Conservation (phyloP, 805 yeast species). For the Wickerhamiella spandovensis region DNA sequence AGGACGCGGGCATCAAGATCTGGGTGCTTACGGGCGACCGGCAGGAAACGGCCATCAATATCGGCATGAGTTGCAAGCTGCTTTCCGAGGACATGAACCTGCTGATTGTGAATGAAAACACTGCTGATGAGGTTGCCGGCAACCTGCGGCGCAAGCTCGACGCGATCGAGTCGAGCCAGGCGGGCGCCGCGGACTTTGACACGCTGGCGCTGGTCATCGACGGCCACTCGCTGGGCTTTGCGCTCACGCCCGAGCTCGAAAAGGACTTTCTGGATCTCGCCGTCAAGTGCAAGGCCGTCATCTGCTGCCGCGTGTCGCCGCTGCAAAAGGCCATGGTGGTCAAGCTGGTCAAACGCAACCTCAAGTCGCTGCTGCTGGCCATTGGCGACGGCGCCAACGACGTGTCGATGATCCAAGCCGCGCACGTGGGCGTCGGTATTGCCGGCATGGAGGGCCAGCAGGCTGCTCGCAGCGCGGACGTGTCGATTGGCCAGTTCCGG, state of each 20-base stretch:
- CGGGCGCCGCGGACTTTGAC: slow-evolving; percentile 55
- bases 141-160: slow-evolving; percentile 63
- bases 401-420: slow-evolving; percentile 98
- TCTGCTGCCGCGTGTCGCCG: slow-evolving; percentile 97
- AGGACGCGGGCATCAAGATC: slow-evolving; percentile 90
- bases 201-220: slow-evolving; percentile 85
- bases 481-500: slow-evolving; percentile 91
- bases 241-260: slow-evolving; percentile 70
- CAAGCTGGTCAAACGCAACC: slow-evolving; percentile 76
- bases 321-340: slow-evolving; percentile 94
- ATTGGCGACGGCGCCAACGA: slow-evolving; percentile 99
- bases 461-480: slow-evolving; percentile 96
- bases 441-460: slow-evolving; percentile 99
- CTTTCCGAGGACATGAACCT: slow-evolving; percentile 93
- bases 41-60: slow-evolving; percentile 96
- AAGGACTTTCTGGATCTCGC: slow-evolving; percentile 69
- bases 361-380: slow-evolving; percentile 63
- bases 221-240: slow-evolving; percentile 80
- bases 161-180: slow-evolving; percentile 49
- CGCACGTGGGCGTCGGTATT: slow-evolving; percentile 98
- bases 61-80: slow-evolving; percentile 94
- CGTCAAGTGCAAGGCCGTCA: slow-evolving; percentile 81
- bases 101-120: slow-evolving; percentile 75
- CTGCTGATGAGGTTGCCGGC: slow-evolving; percentile 57
- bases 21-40: slow-evolving; percentile 99